Base-by-base conservation (phyloP, 2,329 filamentous ascomycete genomes). In the Microsporum canis region DNA sequence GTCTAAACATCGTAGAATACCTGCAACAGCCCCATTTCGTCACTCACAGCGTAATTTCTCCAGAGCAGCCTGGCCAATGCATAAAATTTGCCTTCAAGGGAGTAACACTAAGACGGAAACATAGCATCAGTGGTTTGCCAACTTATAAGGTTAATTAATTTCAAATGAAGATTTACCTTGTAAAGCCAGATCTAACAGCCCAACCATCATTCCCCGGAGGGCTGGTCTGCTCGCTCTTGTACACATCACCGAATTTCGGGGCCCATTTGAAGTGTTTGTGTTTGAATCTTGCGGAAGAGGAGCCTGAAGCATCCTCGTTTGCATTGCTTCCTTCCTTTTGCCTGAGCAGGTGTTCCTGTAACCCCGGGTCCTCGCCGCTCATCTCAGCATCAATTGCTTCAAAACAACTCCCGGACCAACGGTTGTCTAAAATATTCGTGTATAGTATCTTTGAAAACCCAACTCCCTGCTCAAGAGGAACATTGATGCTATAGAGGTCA, bases 211-310 rank as follows among this genome's bases (percentile, higher is more conserved):
- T 95, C 2, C 91, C 91, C 3, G 89, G 88, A 36, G 80, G 78
- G 43, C 87, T 85, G 65, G 87, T 83, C 67, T 91, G 84, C n/a
- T 96, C 91, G 66, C 88, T 91, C 71, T 88, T 84, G 73, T 90
- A 90, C 1, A 97, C 90, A 73, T 95, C 91, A 38, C 83, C 80
- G 74, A 97, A 94, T 65, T 84, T 84, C 1, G 92, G 94, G 56
- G 88, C 85, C 94, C 94, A 97, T 75, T 92, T 95, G 79, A 96
- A 97, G 74, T 95, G 88, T 72, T 88, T 89, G 73, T 95, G 89
- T 61, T 79, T 82, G 71, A 90, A 86, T 34, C 80, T 76, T 45
- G 75, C 43, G 67, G 71, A 68, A 66, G 68, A 59, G 53, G 65
- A 53, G 62, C 66, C 31, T 47, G 70, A 64, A 59, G 65, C 58